These are phyloP conservation scores for Malassezia vespertilionis DNA, from an alignment of 1,284 basidiomycete species.

Conservation along the genomic window DNA sequence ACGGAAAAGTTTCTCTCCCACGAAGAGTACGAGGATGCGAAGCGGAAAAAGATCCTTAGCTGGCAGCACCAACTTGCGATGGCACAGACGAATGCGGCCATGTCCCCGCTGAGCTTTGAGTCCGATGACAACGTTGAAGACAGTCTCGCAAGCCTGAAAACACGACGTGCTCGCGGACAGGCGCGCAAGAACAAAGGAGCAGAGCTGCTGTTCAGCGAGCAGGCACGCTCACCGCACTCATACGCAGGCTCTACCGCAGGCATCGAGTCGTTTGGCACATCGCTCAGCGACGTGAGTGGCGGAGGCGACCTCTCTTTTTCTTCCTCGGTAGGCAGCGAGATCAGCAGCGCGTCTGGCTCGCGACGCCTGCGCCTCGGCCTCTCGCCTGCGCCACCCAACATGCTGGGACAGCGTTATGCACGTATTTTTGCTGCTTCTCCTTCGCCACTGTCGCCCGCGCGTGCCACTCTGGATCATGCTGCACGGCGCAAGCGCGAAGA, in stretches of 20 bases:
- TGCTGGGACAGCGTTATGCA: not conserved
- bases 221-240: not conserved
- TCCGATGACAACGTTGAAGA: constrained; percentile 16
- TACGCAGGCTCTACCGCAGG: not conserved
- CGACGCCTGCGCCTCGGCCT: constrained; percentile 7
- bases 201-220: constrained; percentile 12
- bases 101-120: constrained; percentile 1
- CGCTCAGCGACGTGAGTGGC: constrained; percentile 5
- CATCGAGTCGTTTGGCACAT: constrained; percentile 10
- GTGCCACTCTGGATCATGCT: not conserved
- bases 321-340: constrained; percentile 1
- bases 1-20: constrained; percentile 31
- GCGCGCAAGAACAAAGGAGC: not conserved
- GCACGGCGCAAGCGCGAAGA: constrained; percentile 11
- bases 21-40: constrained; percentile 34
- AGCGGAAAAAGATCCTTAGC: constrained; percentile 26
- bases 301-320: constrained; percentile 10
- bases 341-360: not conserved
- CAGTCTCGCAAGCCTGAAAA: constrained; percentile 14
- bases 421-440: not conserved
- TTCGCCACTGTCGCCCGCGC: constrained; percentile 4
- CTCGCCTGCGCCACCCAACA: constrained; percentile 2
- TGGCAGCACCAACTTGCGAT: constrained; percentile 25
- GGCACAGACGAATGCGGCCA: not conserved
- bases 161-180: constrained; percentile 2